These are phyloP conservation scores for Xylaria palmicola DNA, from an alignment of 495 filamentous ascomycete genomes.

Conservation along the genomic window DNA sequence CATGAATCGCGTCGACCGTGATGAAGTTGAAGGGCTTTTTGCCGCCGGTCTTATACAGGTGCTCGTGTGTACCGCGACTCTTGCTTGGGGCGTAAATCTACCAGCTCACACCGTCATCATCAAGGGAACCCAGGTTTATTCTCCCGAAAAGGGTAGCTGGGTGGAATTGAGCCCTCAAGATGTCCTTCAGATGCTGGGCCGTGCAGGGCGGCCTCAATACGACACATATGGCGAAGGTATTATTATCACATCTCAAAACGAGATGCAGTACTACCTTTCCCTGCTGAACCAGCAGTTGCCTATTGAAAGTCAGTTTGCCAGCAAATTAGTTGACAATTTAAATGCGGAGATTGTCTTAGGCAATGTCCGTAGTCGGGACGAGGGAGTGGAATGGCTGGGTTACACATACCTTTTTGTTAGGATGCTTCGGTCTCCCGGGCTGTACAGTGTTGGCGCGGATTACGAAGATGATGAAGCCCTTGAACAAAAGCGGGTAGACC, in stretches of 20 bases:
- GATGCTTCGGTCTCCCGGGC: conserved; percentile 92
- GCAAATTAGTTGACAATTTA: conserved; percentile 91
- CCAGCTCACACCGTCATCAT: conserved; percentile 96
- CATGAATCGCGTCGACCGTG: conserved; percentile 89
- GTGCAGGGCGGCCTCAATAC: conserved; percentile 93
- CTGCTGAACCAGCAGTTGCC: conserved; percentile 95
- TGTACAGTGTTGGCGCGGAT: conserved; percentile 94
- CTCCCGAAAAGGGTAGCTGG: conserved; percentile 98
- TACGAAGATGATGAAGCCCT: conserved; percentile 89
- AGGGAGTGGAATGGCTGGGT: conserved; percentile 96
- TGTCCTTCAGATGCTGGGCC: conserved; percentile 97
- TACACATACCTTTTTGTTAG: conserved; percentile 98
- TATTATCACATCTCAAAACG: conserved; percentile 92
- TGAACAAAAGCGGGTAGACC: conserved; percentile 94
- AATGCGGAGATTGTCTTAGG: conserved; percentile 97
- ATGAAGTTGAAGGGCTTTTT: conserved; percentile 93
- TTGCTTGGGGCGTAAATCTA: conserved; percentile 95
- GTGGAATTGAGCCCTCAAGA: conserved; percentile 97
- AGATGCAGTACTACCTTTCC: conserved; percentile 96
- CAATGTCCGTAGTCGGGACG: conserved; percentile 88
- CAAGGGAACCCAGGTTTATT: conserved; percentile 96
- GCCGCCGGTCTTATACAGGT: conserved; percentile 88
- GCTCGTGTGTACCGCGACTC: conserved; percentile 92
- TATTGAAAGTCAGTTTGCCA: conserved; percentile 94
- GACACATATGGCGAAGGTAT: conserved; percentile 98